Evolutionary conservation across 2,329 filamentous ascomycete genomes (phyloP), one percentile per base, ranked within the genome.

Genomic region (Curvularia eragrostidis): DNA sequence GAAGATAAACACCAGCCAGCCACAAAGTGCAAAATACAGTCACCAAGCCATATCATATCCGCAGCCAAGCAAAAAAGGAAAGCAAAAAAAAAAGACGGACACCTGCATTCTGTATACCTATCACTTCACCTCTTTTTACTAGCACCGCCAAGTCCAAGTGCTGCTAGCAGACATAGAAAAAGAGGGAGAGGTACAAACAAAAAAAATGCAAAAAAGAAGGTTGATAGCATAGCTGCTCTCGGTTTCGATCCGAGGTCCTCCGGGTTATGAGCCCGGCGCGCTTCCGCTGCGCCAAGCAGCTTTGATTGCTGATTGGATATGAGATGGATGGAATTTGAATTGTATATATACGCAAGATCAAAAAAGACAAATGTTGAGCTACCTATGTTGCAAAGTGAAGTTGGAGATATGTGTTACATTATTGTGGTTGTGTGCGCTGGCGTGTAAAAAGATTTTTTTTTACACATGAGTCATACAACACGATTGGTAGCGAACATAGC

Each of bases 231-330:
- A 67, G 67, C 67, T 69, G 61, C 59, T 56, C 42, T 50, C 56
- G 48, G 67, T 69, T 67, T 68, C 66, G 67, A 68, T 69, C 66
- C 49, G 53, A 42, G 42, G 68, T 66, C 69, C 70, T 73, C 71
- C 70, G 71, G 71, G 71, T 74, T 73, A 72, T 73, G 71, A 73
- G 69, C 70, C 71, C 70, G 69, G 71, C 71, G 70, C 71, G 70
- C 70, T 74, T 72, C 71, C 71, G 65, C 70, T 74, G 69, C 69
- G 71, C 71, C 70, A 72, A 55, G 60, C 56, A 71, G 69, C 70
- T 74, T 66, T 61, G 28, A 28, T 39, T 51, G 54, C 52, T 59
- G 56, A 56, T 36, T 36, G 34, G 34, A 36, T 36, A 36, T 36
- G 34, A 36, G 15, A 18, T 36, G 34, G 3, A 5, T 2, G 15